Conservation (phyloP, 2,329 filamentous ascomycete species). For the Emericellopsis atlantica region DNA sequence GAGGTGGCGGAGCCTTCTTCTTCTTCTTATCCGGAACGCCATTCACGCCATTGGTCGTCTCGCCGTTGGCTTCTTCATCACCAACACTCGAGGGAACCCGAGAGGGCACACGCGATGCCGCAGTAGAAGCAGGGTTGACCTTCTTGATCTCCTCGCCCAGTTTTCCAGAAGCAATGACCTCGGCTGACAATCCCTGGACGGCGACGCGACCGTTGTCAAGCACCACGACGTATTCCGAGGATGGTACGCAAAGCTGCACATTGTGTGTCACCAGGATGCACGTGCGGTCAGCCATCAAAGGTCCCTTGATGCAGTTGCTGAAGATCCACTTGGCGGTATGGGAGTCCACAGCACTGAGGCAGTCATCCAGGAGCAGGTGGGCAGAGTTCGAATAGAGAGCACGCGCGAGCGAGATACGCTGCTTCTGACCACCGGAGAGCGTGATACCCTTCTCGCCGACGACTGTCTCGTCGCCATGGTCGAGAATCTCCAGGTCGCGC, state of each 20-base stretch:
- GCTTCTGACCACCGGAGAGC: conserved; percentile 65
- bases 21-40: conserved; percentile 28
- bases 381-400: conserved; percentile 93
- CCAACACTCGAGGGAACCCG: conserved; percentile 64
- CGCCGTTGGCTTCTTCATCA: conserved; percentile 42
- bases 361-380: conserved; percentile 87
- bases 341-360: conserved; percentile 90
- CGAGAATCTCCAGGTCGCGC: conserved; percentile 82
- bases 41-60: conserved; percentile 23
- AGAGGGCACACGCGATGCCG: conserved; percentile 63
- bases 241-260: conserved; percentile 71
- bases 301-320: conserved; percentile 78
- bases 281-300: conserved; percentile 77
- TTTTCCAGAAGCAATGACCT: conserved; percentile 77
- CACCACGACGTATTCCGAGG: conserved; percentile 68
- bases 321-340: conserved; percentile 99
- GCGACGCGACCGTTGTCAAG: conserved; percentile 77
- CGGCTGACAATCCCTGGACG: conserved; percentile 61
- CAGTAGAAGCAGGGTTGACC: conserved; percentile 57
- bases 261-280: conserved; percentile 97
- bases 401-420: conserved; percentile 26
- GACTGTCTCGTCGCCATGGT: conserved; percentile 82
- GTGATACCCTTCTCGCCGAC: conserved; percentile 97
- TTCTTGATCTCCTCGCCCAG: conserved; percentile 75
- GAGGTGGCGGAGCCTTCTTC: conserved; percentile 31